Conservation (phyloP, 2,329 filamentous ascomycete species). For the Fusarium udum region DNA sequence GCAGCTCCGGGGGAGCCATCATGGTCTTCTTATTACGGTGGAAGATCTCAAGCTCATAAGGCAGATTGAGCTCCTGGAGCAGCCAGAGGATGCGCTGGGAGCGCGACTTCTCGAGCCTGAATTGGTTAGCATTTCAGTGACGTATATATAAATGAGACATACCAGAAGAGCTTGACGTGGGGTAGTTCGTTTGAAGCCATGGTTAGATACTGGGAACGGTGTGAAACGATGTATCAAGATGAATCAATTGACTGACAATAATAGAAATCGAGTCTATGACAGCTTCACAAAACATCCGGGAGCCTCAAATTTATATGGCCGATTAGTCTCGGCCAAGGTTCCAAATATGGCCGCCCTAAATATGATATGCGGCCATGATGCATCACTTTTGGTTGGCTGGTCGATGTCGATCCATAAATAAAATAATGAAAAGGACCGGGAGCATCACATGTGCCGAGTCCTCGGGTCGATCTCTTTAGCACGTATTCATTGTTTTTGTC, state of each 20-base stretch:
- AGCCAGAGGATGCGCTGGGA: conserved; percentile 87
- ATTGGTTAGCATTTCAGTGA: not conserved
- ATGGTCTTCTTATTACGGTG: conserved; percentile 70
- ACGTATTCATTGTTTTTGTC: not conserved
- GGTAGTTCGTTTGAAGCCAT: conserved; percentile 50
- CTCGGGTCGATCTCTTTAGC: conserved; percentile 5
- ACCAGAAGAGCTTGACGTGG: conserved; percentile 74
- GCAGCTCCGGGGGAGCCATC: conserved; percentile 79
- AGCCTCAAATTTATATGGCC: conserved; percentile 8
- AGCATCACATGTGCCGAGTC: conserved; percentile 31
- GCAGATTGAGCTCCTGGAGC: conserved; percentile 80
- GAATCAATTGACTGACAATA: not conserved
- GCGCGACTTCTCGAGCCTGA: conserved; percentile 85
- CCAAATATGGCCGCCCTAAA: conserved; percentile 26
- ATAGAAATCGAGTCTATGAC: not conserved
- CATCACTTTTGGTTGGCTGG: conserved; percentile 6
- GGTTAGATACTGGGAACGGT: not conserved
- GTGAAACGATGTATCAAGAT: not conserved
- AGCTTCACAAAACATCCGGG: not conserved
- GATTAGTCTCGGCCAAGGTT: conserved; percentile 18
- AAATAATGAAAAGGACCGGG: not conserved
- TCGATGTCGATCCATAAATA: conserved; percentile 12
- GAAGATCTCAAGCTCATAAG: conserved; percentile 83
- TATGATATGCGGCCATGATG: conserved; percentile 10
- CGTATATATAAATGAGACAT: conserved; percentile 24